Percentiles rank a stretch among this genome's conserved stretches.
These are phyloP conservation scores for Geotrichum histeridarum DNA, from an alignment of 1,139 yeast genomes.

Conservation along the genomic window DNA sequence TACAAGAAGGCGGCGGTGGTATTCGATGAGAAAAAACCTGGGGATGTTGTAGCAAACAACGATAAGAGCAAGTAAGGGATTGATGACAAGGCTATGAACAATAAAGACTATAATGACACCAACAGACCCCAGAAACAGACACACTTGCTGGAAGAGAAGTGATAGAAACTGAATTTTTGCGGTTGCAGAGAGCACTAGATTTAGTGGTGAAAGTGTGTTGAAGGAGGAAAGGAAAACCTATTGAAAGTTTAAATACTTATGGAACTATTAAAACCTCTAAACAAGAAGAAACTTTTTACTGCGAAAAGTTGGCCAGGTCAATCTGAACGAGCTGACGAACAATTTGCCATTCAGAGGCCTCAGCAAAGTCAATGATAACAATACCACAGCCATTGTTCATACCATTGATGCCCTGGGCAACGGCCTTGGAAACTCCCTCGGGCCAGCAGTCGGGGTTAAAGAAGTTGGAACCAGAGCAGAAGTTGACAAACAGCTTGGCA, in stretches of 20 bases:
- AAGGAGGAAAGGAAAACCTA: no score
- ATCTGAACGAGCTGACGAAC: slow-evolving; percentile 50
- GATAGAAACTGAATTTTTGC: slow-evolving; percentile 5
- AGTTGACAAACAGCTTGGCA: slow-evolving; percentile 59
- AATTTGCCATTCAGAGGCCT: slow-evolving; percentile 56
- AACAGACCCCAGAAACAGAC: slow-evolving; percentile 16
- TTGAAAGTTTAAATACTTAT: no score
- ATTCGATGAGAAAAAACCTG: slow-evolving; percentile 6
- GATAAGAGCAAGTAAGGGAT: slow-evolving; percentile 14
- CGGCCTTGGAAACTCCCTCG: slow-evolving; percentile 53
- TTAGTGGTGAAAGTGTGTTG: no score
- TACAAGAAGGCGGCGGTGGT: slow-evolving; percentile 11
- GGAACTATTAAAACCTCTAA: neutral
- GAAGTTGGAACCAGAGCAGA: slow-evolving; percentile 71
- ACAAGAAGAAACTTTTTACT: neutral
- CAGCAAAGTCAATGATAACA: slow-evolving; percentile 63
- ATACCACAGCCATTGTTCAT: slow-evolving; percentile 56
- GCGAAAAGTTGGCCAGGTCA: slow-evolving; percentile 40
- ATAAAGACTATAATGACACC: slow-evolving; percentile 11
- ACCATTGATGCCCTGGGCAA: slow-evolving; percentile 45
- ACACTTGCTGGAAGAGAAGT: slow-evolving; percentile 13
- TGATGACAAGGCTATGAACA: slow-evolving; percentile 15
- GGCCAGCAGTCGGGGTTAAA: slow-evolving; percentile 76
- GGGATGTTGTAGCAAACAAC: slow-evolving; percentile 13
- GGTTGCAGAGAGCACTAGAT: neutral